These are phyloP conservation scores for Raphanus sativus DNA, from an alignment of 345 rosid species.

Conservation along the genomic window DNA sequence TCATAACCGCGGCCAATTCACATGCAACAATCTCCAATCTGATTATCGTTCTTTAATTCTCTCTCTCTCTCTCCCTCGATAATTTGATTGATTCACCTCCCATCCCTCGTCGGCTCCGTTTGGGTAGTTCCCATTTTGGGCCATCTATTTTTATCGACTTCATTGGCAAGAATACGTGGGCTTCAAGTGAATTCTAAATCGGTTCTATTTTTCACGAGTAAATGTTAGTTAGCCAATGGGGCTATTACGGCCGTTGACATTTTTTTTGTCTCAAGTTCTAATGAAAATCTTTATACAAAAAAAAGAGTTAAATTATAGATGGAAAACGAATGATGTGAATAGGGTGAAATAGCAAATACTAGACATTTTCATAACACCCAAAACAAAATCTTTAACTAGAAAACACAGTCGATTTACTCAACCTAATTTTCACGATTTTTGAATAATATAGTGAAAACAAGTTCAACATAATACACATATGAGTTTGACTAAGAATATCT, in stretches of 20 bases:
- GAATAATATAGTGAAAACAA: background rate
- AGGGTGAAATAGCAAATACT: background rate
- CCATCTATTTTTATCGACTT: background rate
- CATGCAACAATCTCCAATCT: background rate
- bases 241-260: background rate
- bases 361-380: background rate
- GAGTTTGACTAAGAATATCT: background rate
- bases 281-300: background rate
- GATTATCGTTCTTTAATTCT: background rate
- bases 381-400: background rate
- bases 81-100: background rate
- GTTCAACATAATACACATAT: background rate
- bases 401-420: background rate
- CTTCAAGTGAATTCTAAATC: background rate
- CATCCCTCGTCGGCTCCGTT: background rate
- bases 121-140: background rate
- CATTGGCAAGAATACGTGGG: background rate
- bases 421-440: background rate
- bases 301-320: background rate
- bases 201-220: background rate
- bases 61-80: background rate
- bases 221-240: background rate
- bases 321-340: background rate
- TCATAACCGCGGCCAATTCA: background rate
- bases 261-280: background rate